Evolutionary conservation across 345 rosid genomes (phyloP).

Genomic region (Hibiscus syriacus): DNA sequence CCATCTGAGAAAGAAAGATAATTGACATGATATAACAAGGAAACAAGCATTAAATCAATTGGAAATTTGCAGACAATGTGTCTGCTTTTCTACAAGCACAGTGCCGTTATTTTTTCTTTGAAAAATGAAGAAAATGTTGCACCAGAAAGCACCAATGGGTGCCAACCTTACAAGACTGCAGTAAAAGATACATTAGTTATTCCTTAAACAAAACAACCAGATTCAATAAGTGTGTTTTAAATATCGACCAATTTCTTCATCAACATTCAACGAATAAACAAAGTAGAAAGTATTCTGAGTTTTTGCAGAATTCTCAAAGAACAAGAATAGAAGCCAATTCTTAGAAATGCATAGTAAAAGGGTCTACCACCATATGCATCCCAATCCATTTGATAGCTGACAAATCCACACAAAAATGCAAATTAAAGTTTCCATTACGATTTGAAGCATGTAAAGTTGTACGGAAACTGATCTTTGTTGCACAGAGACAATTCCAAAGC

Average conservation of each 20-base stretch:
- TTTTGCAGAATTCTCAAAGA: background rate
- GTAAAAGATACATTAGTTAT: background rate
- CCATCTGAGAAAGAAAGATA: conserved; percentile 43
- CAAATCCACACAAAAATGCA: conserved; percentile 97
- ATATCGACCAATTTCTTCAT: background rate
- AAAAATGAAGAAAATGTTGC: background rate
- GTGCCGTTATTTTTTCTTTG: background rate
- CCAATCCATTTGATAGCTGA: conserved; percentile 96
- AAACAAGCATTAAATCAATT: conserved; percentile 1
- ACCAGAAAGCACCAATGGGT: background rate
- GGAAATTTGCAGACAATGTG: background rate
- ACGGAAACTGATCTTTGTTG: background rate
- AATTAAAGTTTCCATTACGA: conserved; percentile 64
- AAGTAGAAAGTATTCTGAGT: background rate
- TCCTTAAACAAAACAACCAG: background rate
- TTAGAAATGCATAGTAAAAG: conserved; percentile 7
- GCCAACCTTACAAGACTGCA: background rate
- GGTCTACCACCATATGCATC: conserved; percentile 86
- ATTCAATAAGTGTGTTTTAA: background rate
- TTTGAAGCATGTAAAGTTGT: conserved; percentile 16
- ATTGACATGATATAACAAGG: background rate
- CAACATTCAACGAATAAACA: conserved; percentile 4
- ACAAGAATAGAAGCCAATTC: background rate
- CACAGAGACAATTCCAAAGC: background rate
- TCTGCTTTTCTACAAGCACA: background rate